phyloP scores from a whole-genome alignment of 176 grass and related monocot genomes.

The Areca catechu region DNA sequence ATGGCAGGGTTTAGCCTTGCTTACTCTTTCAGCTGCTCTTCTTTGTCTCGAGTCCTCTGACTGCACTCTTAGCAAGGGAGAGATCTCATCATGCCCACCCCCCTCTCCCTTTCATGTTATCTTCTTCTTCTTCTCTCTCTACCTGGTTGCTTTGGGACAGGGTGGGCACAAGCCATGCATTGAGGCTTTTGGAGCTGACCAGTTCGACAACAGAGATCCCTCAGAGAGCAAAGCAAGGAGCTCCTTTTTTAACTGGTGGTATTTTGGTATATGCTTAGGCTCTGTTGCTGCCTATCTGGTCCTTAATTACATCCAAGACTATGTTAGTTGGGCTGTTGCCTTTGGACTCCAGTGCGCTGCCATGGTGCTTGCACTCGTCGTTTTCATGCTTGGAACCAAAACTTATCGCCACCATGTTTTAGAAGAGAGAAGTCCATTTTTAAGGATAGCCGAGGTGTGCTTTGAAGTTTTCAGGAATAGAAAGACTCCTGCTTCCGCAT shows the following conservation, averaged over 20 bases:
- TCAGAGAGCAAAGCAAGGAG: conserved; percentile 28
- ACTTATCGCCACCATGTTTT: conserved; percentile 6
- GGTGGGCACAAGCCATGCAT: conserved; percentile 48
- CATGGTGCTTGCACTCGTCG: neutral
- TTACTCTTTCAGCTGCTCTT: no score
- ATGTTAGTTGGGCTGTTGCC: neutral
- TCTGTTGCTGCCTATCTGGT: conserved; percentile 5
- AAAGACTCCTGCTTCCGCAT: neutral
- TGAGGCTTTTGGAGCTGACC: conserved; percentile 60
- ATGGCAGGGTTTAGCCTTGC: no score
- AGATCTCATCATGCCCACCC: no score
- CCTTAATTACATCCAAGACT: conserved; percentile 7
- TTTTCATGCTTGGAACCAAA: neutral
- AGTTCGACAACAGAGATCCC: conserved; percentile 43
- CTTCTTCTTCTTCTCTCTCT: no score
- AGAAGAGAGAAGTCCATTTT: neutral
- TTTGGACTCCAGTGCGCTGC: conserved; percentile 1
- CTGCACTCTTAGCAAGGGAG: no score
- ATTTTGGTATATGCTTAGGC: conserved; percentile 25
- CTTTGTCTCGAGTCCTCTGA: no score
- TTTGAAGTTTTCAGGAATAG: neutral
- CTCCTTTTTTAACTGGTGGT: conserved; percentile 70
- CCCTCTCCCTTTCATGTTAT: no score
- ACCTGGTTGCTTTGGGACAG: neutral
- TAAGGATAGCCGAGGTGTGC: neutral